Base-by-base conservation (phyloP, 495 filamentous ascomycete species). In the Penicillium herquei region DNA sequence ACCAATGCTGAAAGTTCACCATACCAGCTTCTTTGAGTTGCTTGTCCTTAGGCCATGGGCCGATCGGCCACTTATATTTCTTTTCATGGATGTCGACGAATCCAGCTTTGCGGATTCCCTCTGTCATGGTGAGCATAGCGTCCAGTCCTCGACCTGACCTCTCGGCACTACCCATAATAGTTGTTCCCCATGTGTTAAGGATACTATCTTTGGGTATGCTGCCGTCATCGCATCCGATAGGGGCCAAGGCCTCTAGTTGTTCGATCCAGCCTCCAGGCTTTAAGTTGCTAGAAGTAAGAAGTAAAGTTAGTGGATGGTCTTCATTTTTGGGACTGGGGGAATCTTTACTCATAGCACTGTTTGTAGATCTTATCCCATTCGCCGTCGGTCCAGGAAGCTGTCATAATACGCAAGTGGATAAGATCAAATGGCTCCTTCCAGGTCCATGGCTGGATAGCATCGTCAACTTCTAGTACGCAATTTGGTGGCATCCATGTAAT, bases 11-110 rank as follows among this genome's bases (percentile, higher is more conserved):
- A 31, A 82, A 59, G 49, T 87, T 84, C 18, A 81, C 81, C 51
- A 76, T 71, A 62, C 87, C 88, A 16, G 88, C 82, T 56, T 82
- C 80, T 62, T 88, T 89, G 59, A 88, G 62, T 17, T 77, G 73
- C 41, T 77, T 78, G 53, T 89, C 84, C 63, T 76, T 82, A 7
- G 86, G 76, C 87, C 88, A 90, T 1, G 80, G 76, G 1, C 85
- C 85, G 51, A 87, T 76, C 8, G 87, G 88, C 58, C 87, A 74
- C 49, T 87, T 85, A 56, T 84, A 84, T 7, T 75, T 62, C 17
- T 71, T 72, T 57, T 69, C 58, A 12, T 65, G 62, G 21, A 76
- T 58, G 40, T 76, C 68, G 16, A 53, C 32, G 40, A 53, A 53
- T 30, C 51, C 51, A 3, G 51, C 51, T 26, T 53, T 53, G 9